These are phyloP conservation scores for Candida koratica DNA, from an alignment of 805 yeast species.

Conservation along the genomic window DNA sequence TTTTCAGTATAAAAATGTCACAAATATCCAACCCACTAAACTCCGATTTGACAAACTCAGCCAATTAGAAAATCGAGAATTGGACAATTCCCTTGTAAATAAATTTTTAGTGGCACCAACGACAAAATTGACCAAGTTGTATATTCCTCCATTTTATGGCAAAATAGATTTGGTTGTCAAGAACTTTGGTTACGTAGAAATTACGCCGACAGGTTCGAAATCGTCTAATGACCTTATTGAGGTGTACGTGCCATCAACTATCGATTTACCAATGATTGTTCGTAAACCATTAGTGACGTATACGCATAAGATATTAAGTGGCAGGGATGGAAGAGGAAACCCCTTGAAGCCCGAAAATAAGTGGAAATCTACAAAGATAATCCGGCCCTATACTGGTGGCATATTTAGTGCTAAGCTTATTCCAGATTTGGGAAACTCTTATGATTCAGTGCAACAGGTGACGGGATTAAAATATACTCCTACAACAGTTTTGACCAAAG, in stretches of 20 bases:
- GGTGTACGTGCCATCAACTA: conserved; percentile 45
- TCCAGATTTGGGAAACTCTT: conserved; percentile 13
- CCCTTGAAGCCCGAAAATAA: conserved; percentile 18
- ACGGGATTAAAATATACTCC: conserved; percentile 6
- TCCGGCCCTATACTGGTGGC: conserved; percentile 16
- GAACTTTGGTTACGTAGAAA: conserved; percentile 58
- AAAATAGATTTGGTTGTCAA: conserved; percentile 60
- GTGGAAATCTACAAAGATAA: conserved; percentile 18
- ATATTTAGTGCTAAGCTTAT: conserved; percentile 19
- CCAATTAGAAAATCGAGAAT: not conserved
- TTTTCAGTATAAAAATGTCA: conserved; percentile 32
- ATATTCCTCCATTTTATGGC: conserved; percentile 71
- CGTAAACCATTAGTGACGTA: conserved; percentile 49
- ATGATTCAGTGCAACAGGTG: conserved; percentile 2
- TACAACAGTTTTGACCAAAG: not conserved
- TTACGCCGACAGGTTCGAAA: conserved; percentile 55
- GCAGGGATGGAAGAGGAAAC: conserved; percentile 24
- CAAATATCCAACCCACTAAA: conserved; percentile 64
- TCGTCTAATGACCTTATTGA: conserved; percentile 25
- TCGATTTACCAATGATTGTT: conserved; percentile 42
- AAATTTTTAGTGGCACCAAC: conserved; percentile 15
- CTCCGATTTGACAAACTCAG: not conserved
- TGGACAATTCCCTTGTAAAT: conserved; percentile 11
- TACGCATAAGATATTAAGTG: conserved; percentile 35
- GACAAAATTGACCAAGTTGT: conserved; percentile 34